These are phyloP conservation scores for Phytophthora fragariae DNA, from an alignment of 352 stramenopile species.

Conservation along the genomic window DNA sequence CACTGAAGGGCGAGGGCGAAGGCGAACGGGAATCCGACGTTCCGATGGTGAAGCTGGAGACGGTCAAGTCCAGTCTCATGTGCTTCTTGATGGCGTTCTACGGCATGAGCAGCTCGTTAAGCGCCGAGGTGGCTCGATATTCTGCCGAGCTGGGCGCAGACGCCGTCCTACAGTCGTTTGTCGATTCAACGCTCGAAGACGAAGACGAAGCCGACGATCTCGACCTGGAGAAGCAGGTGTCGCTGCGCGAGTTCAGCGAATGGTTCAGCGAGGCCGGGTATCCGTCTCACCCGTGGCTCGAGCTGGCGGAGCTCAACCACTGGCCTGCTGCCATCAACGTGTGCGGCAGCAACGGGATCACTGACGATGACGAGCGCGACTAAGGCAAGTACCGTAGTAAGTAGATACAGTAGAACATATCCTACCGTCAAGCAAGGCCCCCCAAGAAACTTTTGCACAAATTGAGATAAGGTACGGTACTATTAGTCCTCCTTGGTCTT, in stretches of 20 bases:
- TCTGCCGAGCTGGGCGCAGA: conserved; percentile 75
- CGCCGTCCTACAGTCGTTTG: conserved; percentile 71
- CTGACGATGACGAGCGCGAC: conserved; percentile 33
- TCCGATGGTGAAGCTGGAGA: conserved; percentile 56
- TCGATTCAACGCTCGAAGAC: conserved; percentile 33
- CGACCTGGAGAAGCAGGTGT: conserved; percentile 53
- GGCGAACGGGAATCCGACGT: conserved; percentile 22
- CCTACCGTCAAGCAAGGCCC: too few species aligned
- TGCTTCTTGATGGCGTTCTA: conserved; percentile 88
- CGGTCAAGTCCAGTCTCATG: conserved; percentile 69
- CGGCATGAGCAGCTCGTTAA: conserved; percentile 82
- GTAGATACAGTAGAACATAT: conserved; percentile 17
- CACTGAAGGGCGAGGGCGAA: conserved; percentile 32
- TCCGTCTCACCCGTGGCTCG: conserved; percentile 77
- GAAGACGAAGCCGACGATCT: conserved; percentile 25
- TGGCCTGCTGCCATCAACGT: conserved; percentile 84
- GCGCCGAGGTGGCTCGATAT: conserved; percentile 72
- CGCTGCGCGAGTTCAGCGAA: conserved; percentile 70
- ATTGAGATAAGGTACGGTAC: neutral
- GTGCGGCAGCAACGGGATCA: conserved; percentile 53
- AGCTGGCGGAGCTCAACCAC: conserved; percentile 79
- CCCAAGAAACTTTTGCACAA: too few species aligned
- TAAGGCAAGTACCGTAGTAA: conserved; percentile 11
- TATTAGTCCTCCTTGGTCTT: conserved; percentile 26
- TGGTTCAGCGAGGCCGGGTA: conserved; percentile 82